Base-by-base conservation (phyloP, 2,329 filamentous ascomycete species). In the Rutstroemia sp. region DNA sequence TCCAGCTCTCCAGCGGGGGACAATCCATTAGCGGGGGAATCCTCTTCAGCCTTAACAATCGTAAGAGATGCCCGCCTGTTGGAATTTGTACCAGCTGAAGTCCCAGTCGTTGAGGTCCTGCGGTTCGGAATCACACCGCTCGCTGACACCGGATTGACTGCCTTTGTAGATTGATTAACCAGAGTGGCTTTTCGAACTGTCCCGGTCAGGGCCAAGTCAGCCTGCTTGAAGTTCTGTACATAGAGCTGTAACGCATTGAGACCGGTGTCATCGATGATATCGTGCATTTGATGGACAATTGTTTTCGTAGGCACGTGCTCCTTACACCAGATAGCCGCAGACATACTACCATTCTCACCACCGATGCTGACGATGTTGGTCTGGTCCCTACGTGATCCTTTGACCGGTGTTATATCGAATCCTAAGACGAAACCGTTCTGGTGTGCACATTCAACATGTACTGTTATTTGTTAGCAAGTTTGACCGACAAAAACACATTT, bases 361-460 rank as follows among this genome's bases (percentile, higher is more conserved):
- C 88, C 88, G 38, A 97, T 79, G 45, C 83, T 90, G 42, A 96
- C 87, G 47, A 89, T 88, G 59, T 81, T 88, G 65, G 87, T 79
- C 59, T 89, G 85, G 63, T 96, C 92, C 62, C 89, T 83, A 37
- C 92, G 82, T 18, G 90, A 95, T 52, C 87, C 87, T 73, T 99
- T 97, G 58, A 96, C 86, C 0, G 92, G 90, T 0, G 84, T 85
- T 56, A 99, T 82, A 63, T 97, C 92, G 65, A 99, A 96, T 0
- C 92, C 94, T 48, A 97, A 84, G 1, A 82, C 77, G 70, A 95
- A 94, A 8, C 87, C 88, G 49, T 85, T 82, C 67, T 91, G 87
- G 65, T 90, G 86, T 19, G 94, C 94, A 73, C 94, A 99, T 65
- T 90, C 90, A 50, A 96, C 86, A 68, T 99, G 94, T 63, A 95